Evolutionary conservation across 2,329 filamentous ascomycete genomes (phyloP), one percentile per base, ranked within the genome.

Genomic region (Trichoderma afroharzianum): DNA sequence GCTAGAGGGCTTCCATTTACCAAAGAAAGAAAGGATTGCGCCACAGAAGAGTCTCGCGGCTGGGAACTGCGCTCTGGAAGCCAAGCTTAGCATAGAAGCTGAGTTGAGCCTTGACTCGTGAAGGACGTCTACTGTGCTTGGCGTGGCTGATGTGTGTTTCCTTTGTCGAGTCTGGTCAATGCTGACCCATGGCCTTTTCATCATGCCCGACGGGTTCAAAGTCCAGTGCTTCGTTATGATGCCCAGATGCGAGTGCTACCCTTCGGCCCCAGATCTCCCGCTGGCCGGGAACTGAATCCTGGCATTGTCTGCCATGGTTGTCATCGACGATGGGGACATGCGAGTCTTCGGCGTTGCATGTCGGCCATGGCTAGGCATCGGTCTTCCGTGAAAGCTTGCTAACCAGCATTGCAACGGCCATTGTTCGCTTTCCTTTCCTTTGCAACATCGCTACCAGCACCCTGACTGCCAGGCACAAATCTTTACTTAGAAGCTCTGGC

Each of bases 251-350:
- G 30, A 62, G 39, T 33, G n/a, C 59, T 26, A 26, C 9, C 57
- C n/a, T 18, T 62, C 36, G 57, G 14, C 66, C 57, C 66, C 66
- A 15, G 66, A 62, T 68, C 59, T 62, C 66, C 57, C 21, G 47
- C 50, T 33, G 32, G 30, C 30, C n/a, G 57, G 39, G 21, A 43
- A 59, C 28, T 61, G 18, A 24, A 28, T 28, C 57, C 55, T 59
- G 18, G 43, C 55, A 68, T 47, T 47, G 43, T 26, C 57, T 26
- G 9, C 30, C 21, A 28, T 47, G 26, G 26, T 21, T 61, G 6
- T 24, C 55, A 68, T 68, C 57, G 57, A 57, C 66, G 57, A 53
- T 68, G 39, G 55, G 50, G 36, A n/a, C 39, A 33, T 68, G 66
- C 66, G 59, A 62, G 59, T 43, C 57, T 43, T 30, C 36, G n/a